These are phyloP conservation scores for Agroathelia rolfsii DNA, from an alignment of 1,284 basidiomycete genomes.

Conservation along the genomic window DNA sequence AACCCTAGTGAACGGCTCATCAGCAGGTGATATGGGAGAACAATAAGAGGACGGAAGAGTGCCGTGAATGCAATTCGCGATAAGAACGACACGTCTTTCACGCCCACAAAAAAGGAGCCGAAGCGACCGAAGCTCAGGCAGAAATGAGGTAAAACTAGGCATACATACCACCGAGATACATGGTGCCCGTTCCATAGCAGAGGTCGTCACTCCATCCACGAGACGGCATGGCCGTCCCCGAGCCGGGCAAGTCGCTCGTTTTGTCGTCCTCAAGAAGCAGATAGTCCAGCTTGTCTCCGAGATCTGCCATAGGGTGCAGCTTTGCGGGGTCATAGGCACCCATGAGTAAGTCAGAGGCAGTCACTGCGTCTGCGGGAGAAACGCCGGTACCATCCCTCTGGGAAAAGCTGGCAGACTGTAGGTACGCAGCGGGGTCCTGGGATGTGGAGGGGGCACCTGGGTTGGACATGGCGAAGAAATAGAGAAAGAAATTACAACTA, in stretches of 20 bases:
- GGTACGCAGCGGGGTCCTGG: conserved; percentile 37
- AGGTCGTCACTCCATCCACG: conserved; percentile 99
- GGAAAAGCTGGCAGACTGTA: conserved; percentile 49
- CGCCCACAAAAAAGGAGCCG: conserved; percentile 29
- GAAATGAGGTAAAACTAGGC: conserved; percentile 39
- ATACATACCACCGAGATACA: conserved; percentile 90
- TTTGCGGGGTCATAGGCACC: conserved; percentile 82
- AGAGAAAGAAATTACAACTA: no score
- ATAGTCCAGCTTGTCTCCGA: conserved; percentile 88
- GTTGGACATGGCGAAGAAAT: no score
- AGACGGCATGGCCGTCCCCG: conserved; percentile 80
- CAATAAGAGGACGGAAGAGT: conserved; percentile 62
- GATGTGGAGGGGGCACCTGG: conserved; percentile 22
- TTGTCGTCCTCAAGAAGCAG: conserved; percentile 91
- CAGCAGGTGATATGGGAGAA: conserved; percentile 65
- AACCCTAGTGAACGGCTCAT: conserved; percentile 66
- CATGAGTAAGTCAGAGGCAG: conserved; percentile 76
- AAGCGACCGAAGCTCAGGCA: conserved; percentile 44
- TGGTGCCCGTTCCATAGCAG: conserved; percentile 98
- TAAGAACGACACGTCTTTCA: conserved; percentile 42
- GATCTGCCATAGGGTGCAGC: conserved; percentile 83
- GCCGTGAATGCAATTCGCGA: conserved; percentile 40
- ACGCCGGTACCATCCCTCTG: conserved; percentile 26
- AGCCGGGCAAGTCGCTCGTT: conserved; percentile 77
- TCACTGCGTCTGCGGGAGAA: conserved; percentile 45